A percentile compares a stretch with the other conserved stretches of the same genome.
These are phyloP conservation scores for Hippophae gyantsensis DNA, from an alignment of 306 rosid species.

Conservation along the genomic window DNA sequence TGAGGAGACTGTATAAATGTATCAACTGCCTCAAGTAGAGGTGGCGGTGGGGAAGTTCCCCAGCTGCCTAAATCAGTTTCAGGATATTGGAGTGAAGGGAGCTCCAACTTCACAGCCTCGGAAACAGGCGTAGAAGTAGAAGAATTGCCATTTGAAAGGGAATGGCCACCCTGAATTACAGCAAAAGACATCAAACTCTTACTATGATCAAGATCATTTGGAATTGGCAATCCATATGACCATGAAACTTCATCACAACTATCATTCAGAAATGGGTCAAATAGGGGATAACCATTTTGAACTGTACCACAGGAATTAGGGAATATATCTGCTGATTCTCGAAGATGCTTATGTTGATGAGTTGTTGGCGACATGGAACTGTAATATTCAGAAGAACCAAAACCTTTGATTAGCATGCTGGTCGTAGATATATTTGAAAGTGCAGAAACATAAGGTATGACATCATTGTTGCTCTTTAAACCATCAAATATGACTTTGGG, in stretches of 20 bases:
- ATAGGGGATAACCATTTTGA: conserved; percentile 34
- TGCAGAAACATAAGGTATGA: conserved; percentile 43
- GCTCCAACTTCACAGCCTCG: conserved; percentile 89
- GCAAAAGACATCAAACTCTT: conserved; percentile 38
- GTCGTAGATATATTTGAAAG: conserved; percentile 38
- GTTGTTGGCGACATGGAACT: conserved; percentile 35
- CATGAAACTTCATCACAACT: conserved; percentile 35
- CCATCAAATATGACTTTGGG: conserved; percentile 51
- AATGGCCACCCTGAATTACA: conserved; percentile 51
- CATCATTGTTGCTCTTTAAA: conserved; percentile 43
- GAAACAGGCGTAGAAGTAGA: conserved; percentile 71
- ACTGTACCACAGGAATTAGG: conserved; percentile 34
- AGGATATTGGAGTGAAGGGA: conserved; percentile 99
- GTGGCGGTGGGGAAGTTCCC: conserved; percentile 55
- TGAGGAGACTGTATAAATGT: conserved; percentile 58
- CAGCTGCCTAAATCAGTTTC: conserved; percentile 78
- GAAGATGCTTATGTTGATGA: conserved; percentile 55
- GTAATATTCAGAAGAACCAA: conserved; percentile 55
- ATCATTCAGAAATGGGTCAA: conserved; percentile 38
- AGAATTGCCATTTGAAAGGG: conserved; percentile 86
- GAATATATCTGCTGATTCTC: conserved; percentile 47
- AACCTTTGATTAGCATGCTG: conserved; percentile 44
- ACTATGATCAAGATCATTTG: conserved; percentile 42
- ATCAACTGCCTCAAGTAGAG: conserved; percentile 67
- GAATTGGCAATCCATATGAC: conserved; percentile 40